A percentile compares a stretch with the other conserved stretches of the same genome.
These are phyloP conservation scores for Candida ipomoeae DNA, from an alignment of 805 yeast genomes.

Conservation along the genomic window DNA sequence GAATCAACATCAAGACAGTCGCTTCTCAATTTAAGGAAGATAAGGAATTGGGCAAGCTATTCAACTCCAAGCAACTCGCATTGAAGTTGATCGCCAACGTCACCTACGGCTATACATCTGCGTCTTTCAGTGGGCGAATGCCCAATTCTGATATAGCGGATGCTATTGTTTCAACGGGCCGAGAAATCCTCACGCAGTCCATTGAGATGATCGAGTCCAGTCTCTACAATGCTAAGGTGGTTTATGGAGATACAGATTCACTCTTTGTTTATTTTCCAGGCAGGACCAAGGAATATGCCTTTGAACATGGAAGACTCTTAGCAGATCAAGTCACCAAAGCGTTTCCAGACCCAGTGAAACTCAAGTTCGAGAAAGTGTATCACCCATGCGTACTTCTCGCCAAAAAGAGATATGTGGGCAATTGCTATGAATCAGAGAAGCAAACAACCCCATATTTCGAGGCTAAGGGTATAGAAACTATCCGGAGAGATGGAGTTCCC, in stretches of 20 bases:
- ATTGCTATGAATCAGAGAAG: constrained; percentile 57
- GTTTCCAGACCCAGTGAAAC: constrained; percentile 76
- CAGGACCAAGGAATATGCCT: constrained; percentile 70
- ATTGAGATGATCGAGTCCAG: constrained; percentile 62
- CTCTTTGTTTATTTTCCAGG: constrained; percentile 90
- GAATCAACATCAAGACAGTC: constrained; percentile 74
- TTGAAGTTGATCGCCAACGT: constrained; percentile 90
- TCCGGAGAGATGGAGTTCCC: constrained; percentile 90
- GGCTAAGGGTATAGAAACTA: constrained; percentile 96
- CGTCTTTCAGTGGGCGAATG: constrained; percentile 95
- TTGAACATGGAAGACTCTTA: constrained; percentile 65
- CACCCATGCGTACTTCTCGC: constrained; percentile 78
- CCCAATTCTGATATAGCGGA: constrained; percentile 95
- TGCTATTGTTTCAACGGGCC: constrained; percentile 84
- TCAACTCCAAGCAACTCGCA: constrained; percentile 79
- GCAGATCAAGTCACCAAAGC: constrained; percentile 56
- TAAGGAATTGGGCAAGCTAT: constrained; percentile 47
- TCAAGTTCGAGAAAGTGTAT: constrained; percentile 91
- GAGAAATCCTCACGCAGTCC: constrained; percentile 76
- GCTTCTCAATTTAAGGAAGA: constrained; percentile 51
- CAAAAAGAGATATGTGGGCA: constrained; percentile 90
- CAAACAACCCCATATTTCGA: constrained; percentile 69
- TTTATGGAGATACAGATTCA: constrained; percentile 96
- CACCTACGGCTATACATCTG: constrained; percentile 93
- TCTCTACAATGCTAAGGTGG: constrained; percentile 84